phyloP scores from a whole-genome alignment of 345 rosid genomes.

The Barbarea vulgaris region DNA sequence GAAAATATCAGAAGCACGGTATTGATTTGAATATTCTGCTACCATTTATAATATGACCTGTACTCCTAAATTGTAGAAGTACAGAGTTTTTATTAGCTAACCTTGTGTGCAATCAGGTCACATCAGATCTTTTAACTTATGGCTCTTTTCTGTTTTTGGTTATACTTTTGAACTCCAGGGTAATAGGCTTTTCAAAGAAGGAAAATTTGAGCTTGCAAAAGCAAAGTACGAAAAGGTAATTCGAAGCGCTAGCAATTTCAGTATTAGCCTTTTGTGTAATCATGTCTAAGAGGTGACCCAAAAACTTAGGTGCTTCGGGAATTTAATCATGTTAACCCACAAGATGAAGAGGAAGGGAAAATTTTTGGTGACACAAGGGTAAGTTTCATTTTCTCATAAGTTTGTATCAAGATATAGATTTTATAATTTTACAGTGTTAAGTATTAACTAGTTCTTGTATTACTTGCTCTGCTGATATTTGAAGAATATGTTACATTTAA shows the following conservation, averaged over 20 bases:
- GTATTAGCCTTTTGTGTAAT: constrained; percentile 18
- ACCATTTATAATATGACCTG: background rate
- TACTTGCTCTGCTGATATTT: constrained; percentile 19
- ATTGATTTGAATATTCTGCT: constrained; percentile 29
- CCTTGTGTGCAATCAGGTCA: constrained; percentile 6
- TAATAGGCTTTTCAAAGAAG: constrained; percentile 91
- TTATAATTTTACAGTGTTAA: background rate
- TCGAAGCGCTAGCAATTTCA: background rate
- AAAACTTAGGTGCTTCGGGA: constrained; percentile 78
- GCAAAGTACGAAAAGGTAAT: constrained; percentile 93
- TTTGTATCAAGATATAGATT: background rate
- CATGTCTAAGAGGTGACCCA: constrained; percentile 5
- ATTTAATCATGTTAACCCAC: constrained; percentile 97
- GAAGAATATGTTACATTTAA: constrained; percentile 79
- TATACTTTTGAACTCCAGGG: constrained; percentile 63
- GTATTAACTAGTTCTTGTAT: background rate
- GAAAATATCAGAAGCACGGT: constrained; percentile 85
- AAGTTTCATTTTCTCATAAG: constrained; percentile 35
- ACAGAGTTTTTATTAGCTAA: constrained; percentile 13
- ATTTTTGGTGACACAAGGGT: constrained; percentile 74
- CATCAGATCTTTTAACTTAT: constrained; percentile 8
- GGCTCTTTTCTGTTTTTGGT: constrained; percentile 1
- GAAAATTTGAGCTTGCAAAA: constrained; percentile 92
- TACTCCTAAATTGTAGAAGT: constrained; percentile 1
- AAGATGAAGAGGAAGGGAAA: constrained; percentile 94